These are phyloP conservation scores for Marchantia paleacea DNA, from an alignment of 225 moss, liverwort and hornwort species.

Conservation along the genomic window DNA sequence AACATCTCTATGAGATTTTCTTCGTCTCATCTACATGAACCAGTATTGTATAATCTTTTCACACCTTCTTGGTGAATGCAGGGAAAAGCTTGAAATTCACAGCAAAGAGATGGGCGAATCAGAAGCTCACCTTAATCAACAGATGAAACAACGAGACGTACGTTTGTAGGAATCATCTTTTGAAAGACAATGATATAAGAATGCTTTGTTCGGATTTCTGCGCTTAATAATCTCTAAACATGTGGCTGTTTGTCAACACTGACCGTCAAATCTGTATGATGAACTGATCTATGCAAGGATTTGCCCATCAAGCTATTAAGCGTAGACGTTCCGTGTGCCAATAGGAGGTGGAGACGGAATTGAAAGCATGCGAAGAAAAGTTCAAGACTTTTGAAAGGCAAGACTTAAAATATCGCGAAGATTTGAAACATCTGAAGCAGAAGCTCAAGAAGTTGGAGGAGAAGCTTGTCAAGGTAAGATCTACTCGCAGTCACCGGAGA, in stretches of 20 bases:
- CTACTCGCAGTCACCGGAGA: background rate
- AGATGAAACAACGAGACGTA: constrained; percentile 77
- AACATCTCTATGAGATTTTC: too few species aligned
- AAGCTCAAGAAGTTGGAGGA: constrained; percentile 92
- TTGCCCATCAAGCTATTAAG: background rate
- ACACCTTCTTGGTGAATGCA: constrained; percentile 25
- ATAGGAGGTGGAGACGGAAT: constrained; percentile 76
- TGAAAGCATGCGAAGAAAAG: constrained; percentile 76
- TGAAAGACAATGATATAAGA: too few species aligned
- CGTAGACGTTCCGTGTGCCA: background rate
- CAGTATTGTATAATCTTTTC: background rate
- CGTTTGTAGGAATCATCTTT: constrained; percentile 29
- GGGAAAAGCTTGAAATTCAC: constrained; percentile 58
- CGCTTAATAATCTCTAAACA: too few species aligned
- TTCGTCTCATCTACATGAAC: background rate
- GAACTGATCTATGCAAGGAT: background rate
- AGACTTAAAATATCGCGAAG: constrained; percentile 95
- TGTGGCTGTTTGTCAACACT: too few species aligned
- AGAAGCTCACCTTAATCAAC: constrained; percentile 46
- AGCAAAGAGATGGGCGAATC: constrained; percentile 71
- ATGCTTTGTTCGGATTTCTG: too few species aligned
- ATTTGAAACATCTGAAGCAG: constrained; percentile 89
- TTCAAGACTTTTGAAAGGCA: constrained; percentile 89
- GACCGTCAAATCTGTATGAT: background rate
- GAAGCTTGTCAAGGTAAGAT: constrained; percentile 65